Base-by-base conservation (phyloP, 1,139 yeast genomes). In the Hansenula sp. region DNA sequence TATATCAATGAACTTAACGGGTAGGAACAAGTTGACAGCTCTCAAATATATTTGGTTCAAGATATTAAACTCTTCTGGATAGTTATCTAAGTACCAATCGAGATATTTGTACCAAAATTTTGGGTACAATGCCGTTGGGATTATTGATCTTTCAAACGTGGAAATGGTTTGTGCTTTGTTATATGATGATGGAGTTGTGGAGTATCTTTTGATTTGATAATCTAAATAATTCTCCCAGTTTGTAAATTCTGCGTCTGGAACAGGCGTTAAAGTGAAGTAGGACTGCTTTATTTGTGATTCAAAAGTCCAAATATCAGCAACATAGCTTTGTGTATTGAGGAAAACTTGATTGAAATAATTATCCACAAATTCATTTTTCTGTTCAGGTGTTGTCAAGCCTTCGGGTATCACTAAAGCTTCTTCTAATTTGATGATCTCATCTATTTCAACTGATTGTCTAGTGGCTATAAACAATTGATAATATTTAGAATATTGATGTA, bases 401-500 rank as follows among this genome's bases (percentile, higher is more conserved):
- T 42, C 48, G 2, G 54, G 51, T 15, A 42, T 39, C 8, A 42
- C 28, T 2, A 53, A 43, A 1, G 55, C 52, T 8, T 49, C 49
- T 1, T 55, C 58, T 6, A 60, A 41, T 3, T 62, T 54, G 3
- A 76, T 46, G 3, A 77, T 47, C 12, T 69, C 72, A 0, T 59
- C 51, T 0, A 70, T 47, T 1, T 62, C 53, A 43, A 67, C 21
- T 1, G 38, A 12, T 37, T 64, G 50, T 35, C 60, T 65, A 12
- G 78, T 59, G 24, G 72, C 74, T 29, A 66, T 59, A 49, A 78
- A 81, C 30, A 71, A 70, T 41, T 74, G 74, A 53, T 74, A 80
- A 58, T 81, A 84, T 51, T 72, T 77, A 0, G 91, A 79, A 58
- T 85, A 84, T 53, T 83, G 87, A 61, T 85, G 84, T 30, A 84